phyloP scores from a whole-genome alignment of 352 stramenopile species.

The Phytophthora nicotianae region DNA sequence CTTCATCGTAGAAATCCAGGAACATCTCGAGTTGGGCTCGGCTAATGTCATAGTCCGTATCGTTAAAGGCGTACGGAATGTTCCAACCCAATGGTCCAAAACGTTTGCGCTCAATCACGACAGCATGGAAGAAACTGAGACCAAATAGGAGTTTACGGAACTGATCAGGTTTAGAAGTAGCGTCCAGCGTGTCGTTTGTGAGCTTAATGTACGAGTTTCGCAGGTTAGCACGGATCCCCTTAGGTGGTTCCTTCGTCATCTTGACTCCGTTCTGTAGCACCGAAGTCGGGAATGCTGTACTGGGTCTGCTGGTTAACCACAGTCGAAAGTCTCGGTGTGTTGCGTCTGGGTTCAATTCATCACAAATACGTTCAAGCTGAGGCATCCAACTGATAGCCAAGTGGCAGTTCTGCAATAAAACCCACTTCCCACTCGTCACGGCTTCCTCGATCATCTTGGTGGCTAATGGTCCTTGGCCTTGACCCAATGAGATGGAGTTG shows the following conservation, averaged over 20 bases:
- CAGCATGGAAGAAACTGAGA: conserved; percentile 91
- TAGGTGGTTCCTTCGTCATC: conserved; percentile 97
- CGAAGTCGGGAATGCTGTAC: conserved; percentile 85
- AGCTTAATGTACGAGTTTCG: conserved; percentile 96
- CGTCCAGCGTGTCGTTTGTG: conserved; percentile 84
- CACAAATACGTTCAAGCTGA: conserved; percentile 94
- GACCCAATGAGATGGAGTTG: conserved; percentile 93
- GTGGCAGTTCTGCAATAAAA: conserved; percentile 95
- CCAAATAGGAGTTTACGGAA: conserved; percentile 96
- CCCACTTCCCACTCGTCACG: conserved; percentile 92
- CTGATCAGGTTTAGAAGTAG: conserved; percentile 85
- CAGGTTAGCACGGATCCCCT: conserved; percentile 93
- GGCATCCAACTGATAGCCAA: conserved; percentile 95
- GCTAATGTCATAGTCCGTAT: conserved; percentile 94
- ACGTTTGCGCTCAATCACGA: conserved; percentile 93
- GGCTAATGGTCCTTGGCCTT: conserved; percentile 92
- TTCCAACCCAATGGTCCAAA: conserved; percentile 97
- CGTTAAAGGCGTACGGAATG: conserved; percentile 97
- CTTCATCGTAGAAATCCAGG: conserved; percentile 84
- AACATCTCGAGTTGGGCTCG: conserved; percentile 88
- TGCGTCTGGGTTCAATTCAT: conserved; percentile 85
- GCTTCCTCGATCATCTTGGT: conserved; percentile 91
- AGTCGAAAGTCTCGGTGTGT: conserved; percentile 93
- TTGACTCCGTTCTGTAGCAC: conserved; percentile 97
- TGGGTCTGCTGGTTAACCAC: conserved; percentile 93